These are phyloP conservation scores for Diplodia seriata DNA, from an alignment of 2,329 filamentous ascomycete genomes.

Conservation along the genomic window DNA sequence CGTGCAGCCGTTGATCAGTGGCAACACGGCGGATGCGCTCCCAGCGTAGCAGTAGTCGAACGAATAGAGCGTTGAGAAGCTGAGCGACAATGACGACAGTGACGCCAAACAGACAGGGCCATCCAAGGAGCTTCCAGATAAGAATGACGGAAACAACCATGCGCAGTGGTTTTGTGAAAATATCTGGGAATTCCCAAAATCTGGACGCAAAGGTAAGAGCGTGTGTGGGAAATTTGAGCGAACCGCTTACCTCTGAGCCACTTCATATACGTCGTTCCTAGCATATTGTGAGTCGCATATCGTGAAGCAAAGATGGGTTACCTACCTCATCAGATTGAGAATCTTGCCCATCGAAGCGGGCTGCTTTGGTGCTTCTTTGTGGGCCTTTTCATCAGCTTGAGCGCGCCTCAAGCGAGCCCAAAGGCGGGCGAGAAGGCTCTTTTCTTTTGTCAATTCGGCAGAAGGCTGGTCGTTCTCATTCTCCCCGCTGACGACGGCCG, in stretches of 20 bases:
- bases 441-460: background rate
- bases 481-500: background rate
- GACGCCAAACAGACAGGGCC: conserved; percentile 77
- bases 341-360: conserved; percentile 89
- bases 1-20: conserved; percentile 79
- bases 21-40: conserved; percentile 74
- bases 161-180: conserved; percentile 78
- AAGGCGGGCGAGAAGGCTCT: background rate
- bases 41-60: conserved; percentile 69
- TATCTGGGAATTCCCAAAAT: conserved; percentile 85
- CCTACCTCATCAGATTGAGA: conserved; percentile 78
- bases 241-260: conserved; percentile 64
- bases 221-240: background rate
- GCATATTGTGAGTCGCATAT: background rate
- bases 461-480: background rate
- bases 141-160: conserved; percentile 76
- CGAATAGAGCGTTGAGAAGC: conserved; percentile 70
- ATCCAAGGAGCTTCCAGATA: conserved; percentile 80
- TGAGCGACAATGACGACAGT: conserved; percentile 73
- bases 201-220: conserved; percentile 45
- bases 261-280: conserved; percentile 76
- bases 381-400: conserved; percentile 36
- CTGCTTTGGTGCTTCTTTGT: conserved; percentile 50
- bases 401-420: conserved; percentile 32
- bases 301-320: background rate